A percentile compares a stretch with the other conserved stretches of the same genome.
Conservation (phyloP, 495 filamentous ascomycete genomes). For the Sordaria brevicollis region DNA sequence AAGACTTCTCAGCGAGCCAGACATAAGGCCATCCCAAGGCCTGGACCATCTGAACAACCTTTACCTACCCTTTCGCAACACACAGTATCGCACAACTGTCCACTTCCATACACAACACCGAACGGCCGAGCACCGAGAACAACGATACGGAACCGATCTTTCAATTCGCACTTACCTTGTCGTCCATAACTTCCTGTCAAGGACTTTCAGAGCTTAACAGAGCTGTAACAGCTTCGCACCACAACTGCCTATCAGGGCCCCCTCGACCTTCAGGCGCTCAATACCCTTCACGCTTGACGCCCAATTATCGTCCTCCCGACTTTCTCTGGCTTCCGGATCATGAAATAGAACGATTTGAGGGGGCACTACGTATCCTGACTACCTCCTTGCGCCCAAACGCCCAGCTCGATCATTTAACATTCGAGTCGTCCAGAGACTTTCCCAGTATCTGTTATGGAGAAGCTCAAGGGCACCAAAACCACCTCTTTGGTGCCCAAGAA, state of each 20-base stretch:
- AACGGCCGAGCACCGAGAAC: not conserved
- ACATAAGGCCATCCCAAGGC: not conserved
- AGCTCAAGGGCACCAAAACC: conserved; percentile 13
- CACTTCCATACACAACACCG: not conserved
- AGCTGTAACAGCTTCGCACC: not conserved
- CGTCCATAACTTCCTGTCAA: not conserved
- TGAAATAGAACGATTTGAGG: not conserved
- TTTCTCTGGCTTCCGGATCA: not conserved
- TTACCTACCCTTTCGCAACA: not conserved
- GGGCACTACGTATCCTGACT: not conserved
- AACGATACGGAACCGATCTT: not conserved
- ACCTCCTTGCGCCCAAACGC: not conserved
- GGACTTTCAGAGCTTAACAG: not conserved
- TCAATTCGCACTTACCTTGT: not conserved
- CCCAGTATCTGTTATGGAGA: conserved; percentile 8
- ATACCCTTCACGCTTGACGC: not conserved
- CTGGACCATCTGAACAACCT: not conserved
- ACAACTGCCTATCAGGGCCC: not conserved
- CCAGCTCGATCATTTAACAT: not conserved
- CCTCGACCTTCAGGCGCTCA: not conserved
- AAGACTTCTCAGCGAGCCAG: not conserved
- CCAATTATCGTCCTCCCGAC: not conserved
- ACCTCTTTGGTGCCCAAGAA: conserved; percentile 24
- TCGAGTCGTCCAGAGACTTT: not conserved
- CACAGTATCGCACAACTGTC: not conserved